Conservation (phyloP, 106 monocot species). For the Apostasia ramifera region DNA sequence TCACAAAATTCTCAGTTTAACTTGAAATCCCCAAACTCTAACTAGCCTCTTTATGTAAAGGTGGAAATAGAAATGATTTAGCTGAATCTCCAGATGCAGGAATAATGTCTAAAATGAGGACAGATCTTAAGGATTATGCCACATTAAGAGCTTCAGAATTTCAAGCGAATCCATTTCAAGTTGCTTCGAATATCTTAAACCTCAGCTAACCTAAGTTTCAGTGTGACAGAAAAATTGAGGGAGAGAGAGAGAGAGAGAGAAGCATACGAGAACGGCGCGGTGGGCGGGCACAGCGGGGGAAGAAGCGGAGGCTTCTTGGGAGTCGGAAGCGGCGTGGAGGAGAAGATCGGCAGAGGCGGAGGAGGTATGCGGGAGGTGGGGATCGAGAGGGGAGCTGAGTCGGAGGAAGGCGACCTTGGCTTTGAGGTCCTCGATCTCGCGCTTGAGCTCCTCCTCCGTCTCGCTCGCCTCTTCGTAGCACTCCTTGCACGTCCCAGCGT, state of each 20-base stretch:
- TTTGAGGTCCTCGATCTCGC: slow-evolving; percentile 96
- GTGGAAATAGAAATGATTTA: too few species aligned
- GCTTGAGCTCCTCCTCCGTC: slow-evolving; percentile 96
- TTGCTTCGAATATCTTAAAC: too few species aligned
- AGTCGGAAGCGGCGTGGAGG: slow-evolving; percentile 26
- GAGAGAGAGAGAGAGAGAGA: neutral
- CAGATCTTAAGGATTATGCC: too few species aligned
- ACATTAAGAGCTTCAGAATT: too few species aligned
- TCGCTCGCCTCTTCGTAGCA: slow-evolving; percentile 99
- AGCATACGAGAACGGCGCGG: slow-evolving; percentile 59
- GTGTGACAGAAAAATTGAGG: too few species aligned
- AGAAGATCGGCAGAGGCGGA: slow-evolving; percentile 25
- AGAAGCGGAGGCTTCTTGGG: slow-evolving; percentile 6
- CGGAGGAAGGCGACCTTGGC: slow-evolving; percentile 81
- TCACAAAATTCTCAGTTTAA: too few species aligned
- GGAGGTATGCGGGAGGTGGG: slow-evolving; percentile 9
- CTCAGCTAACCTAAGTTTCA: too few species aligned
- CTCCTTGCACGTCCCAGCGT: slow-evolving; percentile 94
- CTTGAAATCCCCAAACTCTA: too few species aligned
- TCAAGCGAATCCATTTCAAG: too few species aligned
- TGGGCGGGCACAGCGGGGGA: slow-evolving; percentile 47
- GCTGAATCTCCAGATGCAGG: too few species aligned
- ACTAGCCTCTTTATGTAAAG: too few species aligned
- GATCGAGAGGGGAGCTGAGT: slow-evolving; percentile 39
- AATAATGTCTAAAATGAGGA: too few species aligned